Evolutionary conservation across 2,329 filamentous ascomycete species (phyloP), one percentile per base, ranked within the genome.

Genomic region (Scedosporium minutisporum): DNA sequence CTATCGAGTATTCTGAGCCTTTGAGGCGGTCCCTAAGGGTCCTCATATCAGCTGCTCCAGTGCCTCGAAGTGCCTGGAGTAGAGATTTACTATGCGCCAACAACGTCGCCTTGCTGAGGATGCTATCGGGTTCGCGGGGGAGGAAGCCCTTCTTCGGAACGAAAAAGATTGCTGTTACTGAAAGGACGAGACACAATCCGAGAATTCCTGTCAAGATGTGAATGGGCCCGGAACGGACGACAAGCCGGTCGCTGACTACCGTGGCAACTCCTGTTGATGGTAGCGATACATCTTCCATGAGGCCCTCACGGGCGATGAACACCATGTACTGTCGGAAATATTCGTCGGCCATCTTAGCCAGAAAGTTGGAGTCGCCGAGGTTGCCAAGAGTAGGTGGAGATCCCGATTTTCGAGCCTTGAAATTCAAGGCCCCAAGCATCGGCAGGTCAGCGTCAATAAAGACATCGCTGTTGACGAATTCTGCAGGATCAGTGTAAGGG

Each of bases 301-400:
- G 64, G 0, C 69, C 67, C 41, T 69, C 69, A 10, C 68, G 68
- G 4, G 71, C 72, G 14, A 76, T 61, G 0, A 77, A 61, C 2
- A 72, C 72, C 0, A 72, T 68, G 55, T 72, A 75, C 60, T 75
- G 74, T 14, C 67, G 64, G 60, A 69, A 77, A 55, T 75, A 76
- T 12, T 67, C 68, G 7, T 67, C 64, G 1, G 68, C 67, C 6
- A 77, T 64, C 3, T 63, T 58, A 12, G 66, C 63, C 25, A 77
- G 61, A 3, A 65, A 68, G 4, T 60, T 60, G 0, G 65, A 41
- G 2, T 73, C 66, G 3, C 71, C 59, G 1, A 75, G 65, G 3
- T 65, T 66, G 1, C 67, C 67, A 1, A 72, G 62, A 12, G 66
- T 57, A 0, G 69, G 68, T 0, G 66, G n/a, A 41, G 0, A 42